Percentiles rank a stretch among this genome's conserved stretches.
Evolutionary conservation across 495 filamentous ascomycete species (phyloP).

Genomic region (Aspergillus asperescens): DNA sequence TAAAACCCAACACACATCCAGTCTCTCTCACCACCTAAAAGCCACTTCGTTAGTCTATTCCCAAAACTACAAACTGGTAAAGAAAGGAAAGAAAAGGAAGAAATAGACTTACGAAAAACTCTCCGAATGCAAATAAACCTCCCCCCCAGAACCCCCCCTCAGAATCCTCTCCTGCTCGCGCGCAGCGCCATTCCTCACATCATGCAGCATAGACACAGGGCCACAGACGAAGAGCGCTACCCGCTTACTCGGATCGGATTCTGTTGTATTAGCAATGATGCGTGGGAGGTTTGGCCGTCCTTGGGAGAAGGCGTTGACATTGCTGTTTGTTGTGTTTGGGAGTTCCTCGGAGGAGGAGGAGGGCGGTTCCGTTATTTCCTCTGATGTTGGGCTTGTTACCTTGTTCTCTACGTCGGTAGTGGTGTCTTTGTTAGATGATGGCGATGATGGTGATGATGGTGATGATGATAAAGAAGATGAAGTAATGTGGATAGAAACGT

Average conservation of each 20-base stretch:
- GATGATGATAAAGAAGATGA: not conserved
- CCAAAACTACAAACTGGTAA: not conserved
- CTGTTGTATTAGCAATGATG: slow-evolving; percentile 24
- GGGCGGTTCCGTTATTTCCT: slow-evolving; percentile 16
- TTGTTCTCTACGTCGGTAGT: slow-evolving; percentile 7
- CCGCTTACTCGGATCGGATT: slow-evolving; percentile 16
- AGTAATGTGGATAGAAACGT: slow-evolving; percentile 26
- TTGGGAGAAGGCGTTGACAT: not conserved
- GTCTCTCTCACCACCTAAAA: not conserved
- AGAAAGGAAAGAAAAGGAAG: not conserved
- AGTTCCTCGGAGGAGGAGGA: slow-evolving; percentile 15
- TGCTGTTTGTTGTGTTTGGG: too few species aligned
- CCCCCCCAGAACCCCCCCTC: slow-evolving; percentile 26
- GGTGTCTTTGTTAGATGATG: not conserved
- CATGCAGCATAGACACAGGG: slow-evolving; percentile 45
- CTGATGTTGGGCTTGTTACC: too few species aligned
- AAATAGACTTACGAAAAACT: slow-evolving; percentile 39
- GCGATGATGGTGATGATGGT: not conserved
- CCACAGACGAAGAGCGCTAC: slow-evolving; percentile 49
- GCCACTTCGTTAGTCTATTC: not conserved
- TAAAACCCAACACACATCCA: too few species aligned
- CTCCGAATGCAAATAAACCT: slow-evolving; percentile 51
- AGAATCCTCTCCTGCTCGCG: slow-evolving; percentile 37
- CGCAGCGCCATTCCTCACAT: slow-evolving; percentile 46
- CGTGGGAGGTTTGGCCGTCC: slow-evolving; percentile 36